Conservation (phyloP, 2,329 filamentous ascomycete genomes). For the Cladosporium sp. region DNA sequence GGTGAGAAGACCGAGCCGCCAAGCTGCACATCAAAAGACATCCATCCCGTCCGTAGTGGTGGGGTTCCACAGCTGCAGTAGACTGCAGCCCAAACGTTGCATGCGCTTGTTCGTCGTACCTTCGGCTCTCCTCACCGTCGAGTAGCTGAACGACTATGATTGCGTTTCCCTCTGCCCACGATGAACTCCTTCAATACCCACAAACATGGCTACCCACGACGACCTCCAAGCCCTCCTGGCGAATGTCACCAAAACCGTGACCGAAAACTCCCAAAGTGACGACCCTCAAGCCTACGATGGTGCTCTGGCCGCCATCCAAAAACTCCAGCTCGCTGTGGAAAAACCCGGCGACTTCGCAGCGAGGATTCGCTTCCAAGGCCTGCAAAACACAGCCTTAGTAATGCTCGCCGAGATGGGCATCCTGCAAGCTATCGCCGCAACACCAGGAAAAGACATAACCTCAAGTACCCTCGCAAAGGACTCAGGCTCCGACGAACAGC, state of each 20-base stretch:
- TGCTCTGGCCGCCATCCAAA: not conserved
- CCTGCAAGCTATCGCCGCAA: not conserved
- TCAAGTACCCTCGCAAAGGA: not conserved
- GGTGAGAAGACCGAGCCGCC: not conserved
- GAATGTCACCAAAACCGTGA: not conserved
- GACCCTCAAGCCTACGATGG: not conserved
- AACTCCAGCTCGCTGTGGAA: slow-evolving; percentile 1
- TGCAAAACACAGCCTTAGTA: not conserved
- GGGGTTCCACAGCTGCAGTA: not conserved
- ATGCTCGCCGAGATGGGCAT: slow-evolving; percentile 3
- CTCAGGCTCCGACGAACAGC: not conserved
- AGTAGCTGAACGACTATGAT: not conserved
- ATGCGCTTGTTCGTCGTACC: not conserved
- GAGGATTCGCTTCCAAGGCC: not conserved
- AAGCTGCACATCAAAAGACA: not conserved
- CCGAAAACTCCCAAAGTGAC: not conserved
- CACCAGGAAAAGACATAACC: not conserved
- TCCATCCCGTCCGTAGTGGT: not conserved
- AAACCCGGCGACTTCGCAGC: not conserved
- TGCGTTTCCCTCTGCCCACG: not conserved
- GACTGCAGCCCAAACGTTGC: not conserved
- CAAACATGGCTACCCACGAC: not conserved
- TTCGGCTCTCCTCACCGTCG: slow-evolving; percentile 1
- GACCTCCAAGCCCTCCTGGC: not conserved
- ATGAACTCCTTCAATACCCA: not conserved